Percentiles rank a stretch among this genome's conserved stretches.
These are phyloP conservation scores for Chalciporus piperatus DNA, from an alignment of 768 basidiomycete species.

Conservation along the genomic window DNA sequence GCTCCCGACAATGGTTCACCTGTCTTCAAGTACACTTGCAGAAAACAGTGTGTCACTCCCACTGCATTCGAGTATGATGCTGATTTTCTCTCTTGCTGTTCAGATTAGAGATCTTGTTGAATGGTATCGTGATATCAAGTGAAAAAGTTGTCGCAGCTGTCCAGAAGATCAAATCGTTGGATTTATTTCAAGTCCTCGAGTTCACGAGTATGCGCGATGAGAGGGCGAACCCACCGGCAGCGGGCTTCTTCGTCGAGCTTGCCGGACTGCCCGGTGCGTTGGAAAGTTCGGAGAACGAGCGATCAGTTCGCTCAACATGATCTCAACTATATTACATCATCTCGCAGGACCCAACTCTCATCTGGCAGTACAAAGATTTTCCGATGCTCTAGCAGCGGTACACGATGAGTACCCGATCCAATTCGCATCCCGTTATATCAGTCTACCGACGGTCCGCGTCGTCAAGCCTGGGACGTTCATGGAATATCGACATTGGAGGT, in stretches of 20 bases:
- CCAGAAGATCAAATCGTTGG: conserved; percentile 1
- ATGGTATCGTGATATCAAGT: conserved; percentile 1
- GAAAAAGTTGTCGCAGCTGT: conserved; percentile 5
- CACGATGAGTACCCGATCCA: background rate
- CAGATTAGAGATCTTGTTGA: conserved; percentile 5
- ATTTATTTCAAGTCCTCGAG: conserved; percentile 4
- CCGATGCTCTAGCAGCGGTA: conserved; percentile 1
- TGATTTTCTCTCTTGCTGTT: background rate
- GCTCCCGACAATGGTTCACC: conserved; percentile 7
- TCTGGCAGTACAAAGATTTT: background rate
- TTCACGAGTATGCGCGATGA: conserved; percentile 12
- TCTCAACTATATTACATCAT: too few relatives aligned
- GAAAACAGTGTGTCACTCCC: conserved; percentile 7
- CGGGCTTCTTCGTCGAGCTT: too few relatives aligned
- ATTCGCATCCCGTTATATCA: background rate
- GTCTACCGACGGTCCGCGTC: conserved; percentile 10
- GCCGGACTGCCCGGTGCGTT: too few relatives aligned
- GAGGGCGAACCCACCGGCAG: too few relatives aligned
- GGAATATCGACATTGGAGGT: conserved; percentile 9
- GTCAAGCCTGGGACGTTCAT: conserved; percentile 12
- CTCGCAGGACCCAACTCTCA: background rate
- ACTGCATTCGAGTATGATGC: too few relatives aligned
- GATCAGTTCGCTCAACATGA: too few relatives aligned
- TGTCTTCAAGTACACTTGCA: conserved; percentile 9
- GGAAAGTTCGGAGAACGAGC: too few relatives aligned